Percentiles rank a stretch among this genome's conserved stretches.
Conservation (phyloP, 148 eudicot genomes). For the Cornus florida region DNA sequence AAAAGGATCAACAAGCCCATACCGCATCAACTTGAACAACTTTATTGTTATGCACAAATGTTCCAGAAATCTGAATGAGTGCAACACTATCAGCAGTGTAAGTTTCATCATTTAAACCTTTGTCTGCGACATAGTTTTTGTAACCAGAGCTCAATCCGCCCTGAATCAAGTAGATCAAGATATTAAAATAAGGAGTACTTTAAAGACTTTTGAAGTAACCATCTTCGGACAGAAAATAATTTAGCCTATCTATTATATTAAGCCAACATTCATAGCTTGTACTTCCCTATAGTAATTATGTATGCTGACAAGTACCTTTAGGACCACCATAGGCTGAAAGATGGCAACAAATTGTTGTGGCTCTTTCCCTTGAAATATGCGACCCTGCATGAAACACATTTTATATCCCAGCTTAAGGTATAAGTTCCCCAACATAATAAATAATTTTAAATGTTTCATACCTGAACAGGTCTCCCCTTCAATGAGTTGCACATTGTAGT, state of each 20-base stretch:
- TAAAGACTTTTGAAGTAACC: neutral
- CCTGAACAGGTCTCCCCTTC: conserved; percentile 95
- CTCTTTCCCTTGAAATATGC: conserved; percentile 88
- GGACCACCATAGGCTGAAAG: conserved; percentile 94
- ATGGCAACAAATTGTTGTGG: conserved; percentile 93
- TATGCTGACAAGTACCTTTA: conserved; percentile 59
- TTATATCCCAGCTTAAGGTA: neutral
- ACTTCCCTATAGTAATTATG: neutral
- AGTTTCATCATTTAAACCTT: conserved; percentile 84
- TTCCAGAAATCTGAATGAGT: conserved; percentile 80
- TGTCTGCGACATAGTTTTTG: conserved; percentile 75
- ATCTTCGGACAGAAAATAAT: neutral
- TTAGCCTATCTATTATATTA: neutral
- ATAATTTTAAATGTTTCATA: conserved; percentile 23
- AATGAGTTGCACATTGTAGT: conserved; percentile 86
- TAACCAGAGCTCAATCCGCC: conserved; percentile 95
- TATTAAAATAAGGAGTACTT: conserved; percentile 14
- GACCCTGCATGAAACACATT: conserved; percentile 55
- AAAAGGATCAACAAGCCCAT: conserved; percentile 25
- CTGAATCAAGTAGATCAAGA: conserved; percentile 31
- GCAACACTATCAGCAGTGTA: conserved; percentile 75
- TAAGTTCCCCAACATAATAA: neutral
- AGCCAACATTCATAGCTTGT: neutral
- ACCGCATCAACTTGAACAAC: conserved; percentile 91
- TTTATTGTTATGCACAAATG: conserved; percentile 80